Evolutionary conservation across 306 rosid genomes (phyloP), one percentile per base, ranked within the genome.

Genomic region (Biancaea sappan): DNA sequence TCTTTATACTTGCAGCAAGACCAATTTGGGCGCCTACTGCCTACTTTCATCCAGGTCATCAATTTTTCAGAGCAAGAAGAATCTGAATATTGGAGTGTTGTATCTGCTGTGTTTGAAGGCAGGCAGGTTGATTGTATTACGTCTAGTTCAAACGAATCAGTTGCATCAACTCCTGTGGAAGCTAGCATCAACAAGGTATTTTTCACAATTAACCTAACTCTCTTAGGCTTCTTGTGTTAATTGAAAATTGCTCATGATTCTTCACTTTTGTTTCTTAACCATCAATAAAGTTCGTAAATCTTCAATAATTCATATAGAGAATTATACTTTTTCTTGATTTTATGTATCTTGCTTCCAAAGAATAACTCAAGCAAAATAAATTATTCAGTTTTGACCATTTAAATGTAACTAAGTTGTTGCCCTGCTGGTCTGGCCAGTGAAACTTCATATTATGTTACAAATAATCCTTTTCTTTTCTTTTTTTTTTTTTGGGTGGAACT

Each of bases 31-130:
- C 89, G 98, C 70, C 83, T 94, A 67, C 82, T 94, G 52, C 93
- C 97, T 40, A 94, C 96, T 65, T 89, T 94, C 85, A 86, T 94
- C 69, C 97, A 94, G 83, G 84, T 94, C 77, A 88, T 94, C 89
- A 87, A 94, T 77, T 91, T 94, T 77, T 91, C 90, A 15, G 97
- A 91, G 62, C 81, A 80, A 81, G 98, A 94, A 85, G 93, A 94
- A 83, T 86, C 87, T 51, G 94, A 91, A 76, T 94, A 94, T 57
- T 89, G 96, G 96, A 81, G 61, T 52, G 86, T 86, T 56, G 86
- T 91, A 40, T 88, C 97, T 28, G 98, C 97, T 44, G 88, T 94
- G 43, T 88, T 86, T 53, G 98, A 94, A 79, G 98, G 97, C 11
- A 91, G 81, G 82, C 88, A 86, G 78, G 88, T 89, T 19, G 92